These are phyloP conservation scores for Pichia sp. DNA, from an alignment of 1,139 yeast genomes.

Conservation along the genomic window DNA sequence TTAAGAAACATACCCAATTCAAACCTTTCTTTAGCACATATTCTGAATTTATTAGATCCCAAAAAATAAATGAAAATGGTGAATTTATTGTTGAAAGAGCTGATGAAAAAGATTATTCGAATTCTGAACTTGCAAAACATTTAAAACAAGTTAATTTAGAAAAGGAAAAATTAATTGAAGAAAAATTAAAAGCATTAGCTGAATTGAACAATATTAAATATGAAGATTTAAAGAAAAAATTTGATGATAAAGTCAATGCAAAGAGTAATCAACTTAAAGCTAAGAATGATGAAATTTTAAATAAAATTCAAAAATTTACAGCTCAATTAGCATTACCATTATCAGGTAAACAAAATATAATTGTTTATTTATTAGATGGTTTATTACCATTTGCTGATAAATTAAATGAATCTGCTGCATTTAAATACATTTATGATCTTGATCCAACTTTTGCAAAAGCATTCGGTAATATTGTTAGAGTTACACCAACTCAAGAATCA, in stretches of 20 bases:
- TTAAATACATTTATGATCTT: slow-evolving; percentile 14
- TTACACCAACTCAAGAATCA: slow-evolving; percentile 14
- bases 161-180: slow-evolving; percentile 21
- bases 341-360: slow-evolving; percentile 5
- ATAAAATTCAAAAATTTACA: slow-evolving; percentile 17
- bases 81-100: slow-evolving; percentile 28
- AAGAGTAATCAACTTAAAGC: slow-evolving; percentile 8
- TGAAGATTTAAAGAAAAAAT: slow-evolving; percentile 19
- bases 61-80: slow-evolving; percentile 44
- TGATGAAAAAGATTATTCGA: slow-evolving; percentile 19
- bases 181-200: slow-evolving; percentile 23
- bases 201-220: slow-evolving; percentile 16
- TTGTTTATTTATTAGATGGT: slow-evolving; percentile 18
- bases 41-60: slow-evolving; percentile 54
- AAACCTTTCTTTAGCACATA: slow-evolving; percentile 15
- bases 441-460: slow-evolving; percentile 23
- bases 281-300: slow-evolving; percentile 11
- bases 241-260: slow-evolving; percentile 20
- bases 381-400: slow-evolving; percentile 16
- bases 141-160: slow-evolving; percentile 17
- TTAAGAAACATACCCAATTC: too few species aligned
- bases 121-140: slow-evolving; percentile 21
- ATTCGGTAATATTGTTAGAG: slow-evolving; percentile 14
- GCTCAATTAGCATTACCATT: slow-evolving; percentile 17
- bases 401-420: slow-evolving; percentile 20